phyloP scores from a whole-genome alignment of 106 monocot species.

The Platanthera guangdongensis region DNA sequence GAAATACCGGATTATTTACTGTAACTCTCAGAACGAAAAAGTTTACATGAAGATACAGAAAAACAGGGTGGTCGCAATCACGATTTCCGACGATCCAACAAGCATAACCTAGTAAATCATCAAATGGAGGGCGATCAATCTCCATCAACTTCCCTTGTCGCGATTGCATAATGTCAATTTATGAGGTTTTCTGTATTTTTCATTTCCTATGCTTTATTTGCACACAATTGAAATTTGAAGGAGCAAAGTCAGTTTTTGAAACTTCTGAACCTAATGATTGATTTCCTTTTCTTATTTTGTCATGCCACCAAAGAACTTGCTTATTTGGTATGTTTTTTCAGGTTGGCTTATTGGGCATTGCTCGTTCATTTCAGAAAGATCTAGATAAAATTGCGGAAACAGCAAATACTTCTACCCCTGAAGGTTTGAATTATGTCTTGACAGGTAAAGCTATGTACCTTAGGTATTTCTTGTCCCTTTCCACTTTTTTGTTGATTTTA shows the following conservation, averaged over 20 bases:
- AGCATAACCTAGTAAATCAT: no score
- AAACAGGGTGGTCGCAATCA: no score
- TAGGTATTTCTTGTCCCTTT: neutral
- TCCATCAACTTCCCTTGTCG: neutral
- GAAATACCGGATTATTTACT: no score
- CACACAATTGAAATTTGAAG: neutral
- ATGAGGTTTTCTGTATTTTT: neutral
- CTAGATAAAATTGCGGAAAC: slow-evolving; percentile 85
- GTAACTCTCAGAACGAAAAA: no score
- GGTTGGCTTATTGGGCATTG: slow-evolving; percentile 93
- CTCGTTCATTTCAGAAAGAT: slow-evolving; percentile 78
- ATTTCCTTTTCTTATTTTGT: neutral
- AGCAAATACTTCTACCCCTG: slow-evolving; percentile 82
- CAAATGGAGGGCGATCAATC: no score
- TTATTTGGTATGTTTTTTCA: slow-evolving; percentile 14
- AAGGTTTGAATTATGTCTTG: slow-evolving; percentile 76
- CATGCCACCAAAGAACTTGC: neutral
- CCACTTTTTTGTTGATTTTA: neutral
- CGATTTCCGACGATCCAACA: no score
- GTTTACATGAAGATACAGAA: no score
- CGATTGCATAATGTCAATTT: neutral
- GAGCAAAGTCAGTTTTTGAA: neutral
- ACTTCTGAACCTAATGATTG: neutral
- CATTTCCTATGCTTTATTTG: neutral
- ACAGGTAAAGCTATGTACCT: slow-evolving; percentile 41